A percentile compares a stretch with the other conserved stretches of the same genome.
Evolutionary conservation across 139 green algal genomes (phyloP).

Genomic region (Medakamo hakoo): DNA sequence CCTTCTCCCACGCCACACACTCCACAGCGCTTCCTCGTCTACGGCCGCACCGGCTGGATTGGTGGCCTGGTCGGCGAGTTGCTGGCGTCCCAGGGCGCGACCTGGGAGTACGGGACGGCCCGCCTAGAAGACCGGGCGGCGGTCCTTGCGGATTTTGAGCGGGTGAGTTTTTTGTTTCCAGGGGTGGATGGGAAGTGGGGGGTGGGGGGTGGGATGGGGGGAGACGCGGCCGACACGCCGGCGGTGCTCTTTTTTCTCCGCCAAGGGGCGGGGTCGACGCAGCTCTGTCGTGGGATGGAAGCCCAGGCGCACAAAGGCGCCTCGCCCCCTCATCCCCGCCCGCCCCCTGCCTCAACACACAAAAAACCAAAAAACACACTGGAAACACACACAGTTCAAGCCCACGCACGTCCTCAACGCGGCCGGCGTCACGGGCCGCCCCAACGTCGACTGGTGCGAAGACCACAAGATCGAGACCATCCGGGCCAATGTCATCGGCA

Average conservation of each 20-base stretch:
- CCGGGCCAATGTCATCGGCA: conserved; percentile 84
- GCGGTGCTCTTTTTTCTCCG: too few species aligned
- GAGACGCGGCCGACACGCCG: neutral
- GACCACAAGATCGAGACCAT: conserved; percentile 91
- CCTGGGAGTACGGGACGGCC: conserved; percentile 64
- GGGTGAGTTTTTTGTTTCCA: conserved; percentile 48
- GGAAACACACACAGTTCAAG: conserved; percentile 72
- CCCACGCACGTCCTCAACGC: conserved; percentile 91
- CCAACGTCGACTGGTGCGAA: conserved; percentile 98
- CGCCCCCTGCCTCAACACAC: neutral
- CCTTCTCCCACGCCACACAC: neutral
- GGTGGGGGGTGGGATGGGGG: neutral
- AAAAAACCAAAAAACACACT: too few species aligned
- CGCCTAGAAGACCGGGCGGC: conserved; percentile 71
- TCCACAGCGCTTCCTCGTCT: conserved; percentile 65
- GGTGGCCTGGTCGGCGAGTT: conserved; percentile 63
- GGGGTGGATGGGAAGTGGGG: neutral
- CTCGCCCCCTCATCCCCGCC: neutral
- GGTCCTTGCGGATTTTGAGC: conserved; percentile 72
- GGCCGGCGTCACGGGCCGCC: conserved; percentile 83
- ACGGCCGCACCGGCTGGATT: conserved; percentile 75
- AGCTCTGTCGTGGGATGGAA: neutral
- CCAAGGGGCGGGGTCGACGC: neutral
- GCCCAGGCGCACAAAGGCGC: too few species aligned
- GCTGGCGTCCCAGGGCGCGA: conserved; percentile 56